Evolutionary conservation across 768 basidiomycete genomes (phyloP).

Genomic region (Rhizopogon vesiculosus): DNA sequence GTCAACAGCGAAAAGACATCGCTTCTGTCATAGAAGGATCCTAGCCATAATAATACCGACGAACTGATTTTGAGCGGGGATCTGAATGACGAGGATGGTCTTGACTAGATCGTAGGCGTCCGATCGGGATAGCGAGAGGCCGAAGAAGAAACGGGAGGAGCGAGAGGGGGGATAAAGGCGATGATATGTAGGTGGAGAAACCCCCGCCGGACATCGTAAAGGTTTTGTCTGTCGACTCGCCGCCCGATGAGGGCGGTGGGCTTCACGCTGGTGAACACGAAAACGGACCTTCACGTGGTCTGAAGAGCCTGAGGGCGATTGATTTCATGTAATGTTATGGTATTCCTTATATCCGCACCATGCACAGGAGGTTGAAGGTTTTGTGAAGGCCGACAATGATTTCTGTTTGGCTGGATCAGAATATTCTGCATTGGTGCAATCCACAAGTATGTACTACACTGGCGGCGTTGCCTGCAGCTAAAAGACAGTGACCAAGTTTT

Average conservation of each 20-base stretch:
- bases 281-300: slow-evolving; percentile 31
- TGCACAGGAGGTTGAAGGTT: background rate
- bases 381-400: no score
- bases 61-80: no score
- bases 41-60: no score
- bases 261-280: slow-evolving; percentile 7
- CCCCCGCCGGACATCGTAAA: slow-evolving; percentile 48
- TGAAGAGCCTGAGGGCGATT: slow-evolving; percentile 55
- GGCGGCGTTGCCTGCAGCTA: no score
- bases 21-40: no score
- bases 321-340: slow-evolving; percentile 58
- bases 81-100: no score
- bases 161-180: slow-evolving; percentile 36
- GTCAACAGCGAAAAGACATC: no score
- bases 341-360: background rate
- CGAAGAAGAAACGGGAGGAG: slow-evolving; percentile 41
- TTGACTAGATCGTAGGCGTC: no score
- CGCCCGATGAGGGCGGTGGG: slow-evolving; percentile 5
- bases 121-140: slow-evolving; percentile 28
- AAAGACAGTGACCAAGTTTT: no score
- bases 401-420: no score
- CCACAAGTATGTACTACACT: no score
- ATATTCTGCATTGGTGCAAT: no score
- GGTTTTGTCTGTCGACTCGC: slow-evolving; percentile 19
- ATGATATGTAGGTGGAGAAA: slow-evolving; percentile 70